phyloP scores from a whole-genome alignment of 2,329 filamentous ascomycete species.

The Fusarium sp. region DNA sequence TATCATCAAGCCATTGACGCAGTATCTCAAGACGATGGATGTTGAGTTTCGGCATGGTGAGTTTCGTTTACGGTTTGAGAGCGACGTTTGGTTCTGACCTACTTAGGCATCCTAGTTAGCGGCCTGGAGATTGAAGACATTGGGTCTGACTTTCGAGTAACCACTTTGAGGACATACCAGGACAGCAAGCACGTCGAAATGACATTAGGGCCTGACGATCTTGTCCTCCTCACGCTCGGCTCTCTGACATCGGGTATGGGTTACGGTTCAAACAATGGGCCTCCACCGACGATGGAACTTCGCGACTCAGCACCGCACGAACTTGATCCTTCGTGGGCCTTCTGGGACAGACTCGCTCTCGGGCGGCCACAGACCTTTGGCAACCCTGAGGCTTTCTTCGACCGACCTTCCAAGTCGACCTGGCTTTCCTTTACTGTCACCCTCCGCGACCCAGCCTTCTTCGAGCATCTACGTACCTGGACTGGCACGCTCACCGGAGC shows the following conservation, averaged over 20 bases:
- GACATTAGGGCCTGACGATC: conserved; percentile 19
- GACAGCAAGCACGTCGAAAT: conserved; percentile 23
- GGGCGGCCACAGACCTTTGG: conserved; percentile 37
- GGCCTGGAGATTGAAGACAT: conserved; percentile 39
- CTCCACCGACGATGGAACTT: conserved; percentile 41
- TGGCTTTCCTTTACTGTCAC: conserved; percentile 43
- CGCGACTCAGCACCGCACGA: conserved; percentile 42
- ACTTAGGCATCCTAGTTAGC: conserved; percentile 39
- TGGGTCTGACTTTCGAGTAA: conserved; percentile 31
- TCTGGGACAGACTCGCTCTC: conserved; percentile 40
- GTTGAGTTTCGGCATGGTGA: conserved; percentile 42
- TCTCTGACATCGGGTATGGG: conserved; percentile 43
- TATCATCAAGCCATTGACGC: conserved; percentile 41
- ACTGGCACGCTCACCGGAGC: conserved; percentile 37
- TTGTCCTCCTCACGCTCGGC: conserved; percentile 38
- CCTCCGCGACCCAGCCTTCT: conserved; percentile 36
- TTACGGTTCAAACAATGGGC: conserved; percentile 37
- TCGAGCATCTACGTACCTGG: conserved; percentile 37
- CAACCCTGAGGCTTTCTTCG: conserved; percentile 42
- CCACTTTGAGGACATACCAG: conserved; percentile 36
- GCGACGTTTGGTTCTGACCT: conserved; percentile 13
- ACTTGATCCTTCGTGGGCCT: conserved; percentile 38
- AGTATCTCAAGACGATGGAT: conserved; percentile 43
- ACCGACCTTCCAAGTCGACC: conserved; percentile 42
- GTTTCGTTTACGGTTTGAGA: background rate